These are phyloP conservation scores for Cryptosporidium tyzzeri DNA, from an alignment of 169 alveolate genomes.

Conservation along the genomic window DNA sequence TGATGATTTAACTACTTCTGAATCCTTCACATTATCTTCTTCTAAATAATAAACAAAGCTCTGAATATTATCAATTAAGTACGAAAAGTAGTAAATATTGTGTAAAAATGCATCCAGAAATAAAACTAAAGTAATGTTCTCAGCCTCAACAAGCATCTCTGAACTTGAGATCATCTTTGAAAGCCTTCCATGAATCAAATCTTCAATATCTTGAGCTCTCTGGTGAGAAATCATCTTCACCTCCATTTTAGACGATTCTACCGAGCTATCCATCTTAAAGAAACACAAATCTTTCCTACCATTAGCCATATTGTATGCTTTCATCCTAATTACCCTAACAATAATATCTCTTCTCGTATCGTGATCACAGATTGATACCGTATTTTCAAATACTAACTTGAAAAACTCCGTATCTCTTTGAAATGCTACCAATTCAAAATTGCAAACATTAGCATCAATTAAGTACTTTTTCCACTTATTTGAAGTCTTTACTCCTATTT, in stretches of 20 bases:
- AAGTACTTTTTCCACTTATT: neutral
- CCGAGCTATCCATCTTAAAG: neutral
- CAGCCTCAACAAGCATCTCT: conserved; percentile 55
- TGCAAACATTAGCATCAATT: neutral
- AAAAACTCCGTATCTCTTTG: conserved; percentile 23
- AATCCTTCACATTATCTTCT: neutral
- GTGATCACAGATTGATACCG: conserved; percentile 17
- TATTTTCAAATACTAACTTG: neutral
- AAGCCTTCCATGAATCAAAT: neutral
- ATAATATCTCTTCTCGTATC: conserved; percentile 21
- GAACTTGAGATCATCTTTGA: conserved; percentile 19
- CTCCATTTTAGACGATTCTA: conserved; percentile 4
- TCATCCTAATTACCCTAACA: neutral
- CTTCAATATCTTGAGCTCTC: neutral
- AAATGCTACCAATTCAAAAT: conserved; percentile 47
- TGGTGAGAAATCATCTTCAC: conserved; percentile 29
- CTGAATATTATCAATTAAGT: conserved; percentile 36
- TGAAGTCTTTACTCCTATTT: neutral
- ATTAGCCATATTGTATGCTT: neutral
- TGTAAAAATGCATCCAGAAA: conserved; percentile 56
- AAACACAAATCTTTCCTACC: conserved; percentile 35
- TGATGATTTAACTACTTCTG: neutral
- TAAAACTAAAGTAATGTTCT: conserved; percentile 2
- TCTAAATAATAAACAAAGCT: neutral
- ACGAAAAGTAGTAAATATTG: conserved; percentile 40